Conservation (phyloP, 495 filamentous ascomycete species). For the Chlorociboria aeruginascens region DNA sequence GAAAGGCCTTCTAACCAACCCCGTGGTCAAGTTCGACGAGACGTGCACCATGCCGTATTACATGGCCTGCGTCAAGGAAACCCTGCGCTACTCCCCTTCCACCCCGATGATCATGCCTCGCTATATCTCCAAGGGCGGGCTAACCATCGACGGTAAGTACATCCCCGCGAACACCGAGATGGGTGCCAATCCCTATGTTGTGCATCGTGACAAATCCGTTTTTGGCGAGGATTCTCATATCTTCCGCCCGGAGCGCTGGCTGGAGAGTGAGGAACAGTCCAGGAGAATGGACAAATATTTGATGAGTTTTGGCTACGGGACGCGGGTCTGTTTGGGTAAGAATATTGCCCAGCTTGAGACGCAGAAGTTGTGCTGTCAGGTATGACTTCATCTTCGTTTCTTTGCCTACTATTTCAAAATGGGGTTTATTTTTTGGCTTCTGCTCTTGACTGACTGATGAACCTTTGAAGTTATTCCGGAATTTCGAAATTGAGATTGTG, state of each 20-base stretch:
- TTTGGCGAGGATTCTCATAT: conserved; percentile 36
- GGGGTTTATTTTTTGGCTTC: no score
- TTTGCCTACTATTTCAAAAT: not conserved
- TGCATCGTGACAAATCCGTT: conserved; percentile 10
- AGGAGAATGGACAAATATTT: conserved; percentile 25
- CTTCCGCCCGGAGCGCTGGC: conserved; percentile 45
- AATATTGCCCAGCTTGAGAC: conserved; percentile 31
- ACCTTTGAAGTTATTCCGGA: no score
- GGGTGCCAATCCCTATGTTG: not conserved
- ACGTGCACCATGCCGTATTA: not conserved
- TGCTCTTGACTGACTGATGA: no score
- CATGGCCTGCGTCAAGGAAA: conserved; percentile 1
- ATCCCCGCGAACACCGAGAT: not conserved
- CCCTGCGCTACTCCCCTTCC: not conserved
- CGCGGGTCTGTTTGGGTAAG: conserved; percentile 33
- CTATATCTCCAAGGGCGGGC: not conserved
- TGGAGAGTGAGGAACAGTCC: conserved; percentile 27
- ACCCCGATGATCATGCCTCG: not conserved
- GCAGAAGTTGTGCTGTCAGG: conserved; percentile 44
- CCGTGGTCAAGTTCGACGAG: no score
- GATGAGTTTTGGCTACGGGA: conserved; percentile 31
- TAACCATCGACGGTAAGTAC: not conserved
- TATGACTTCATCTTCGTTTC: conserved; percentile 16
- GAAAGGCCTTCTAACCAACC: no score
- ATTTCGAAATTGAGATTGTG: no score